Percentiles rank a stretch among this genome's conserved stretches.
Evolutionary conservation across 2,329 filamentous ascomycete species (phyloP).

Genomic region (Penicillium italicum): DNA sequence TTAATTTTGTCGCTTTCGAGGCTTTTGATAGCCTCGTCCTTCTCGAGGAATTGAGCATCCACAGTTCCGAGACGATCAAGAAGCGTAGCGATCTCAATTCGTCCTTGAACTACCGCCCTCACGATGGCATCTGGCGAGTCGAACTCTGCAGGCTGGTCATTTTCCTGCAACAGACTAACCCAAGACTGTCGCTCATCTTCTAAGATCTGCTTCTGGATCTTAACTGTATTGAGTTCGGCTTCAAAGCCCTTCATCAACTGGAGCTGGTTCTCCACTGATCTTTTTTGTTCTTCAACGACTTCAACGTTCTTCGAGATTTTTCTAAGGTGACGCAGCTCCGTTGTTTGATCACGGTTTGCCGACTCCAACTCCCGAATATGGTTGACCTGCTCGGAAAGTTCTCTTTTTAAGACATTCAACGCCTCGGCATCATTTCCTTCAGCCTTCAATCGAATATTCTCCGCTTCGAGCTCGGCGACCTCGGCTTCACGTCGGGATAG

Average conservation of each 20-base stretch:
- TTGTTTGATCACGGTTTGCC: slow-evolving; percentile 71
- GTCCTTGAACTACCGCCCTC: slow-evolving; percentile 75
- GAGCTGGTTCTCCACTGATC: slow-evolving; percentile 71
- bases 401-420: slow-evolving; percentile 76
- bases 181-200: slow-evolving; percentile 86
- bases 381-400: slow-evolving; percentile 86
- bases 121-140: slow-evolving; percentile 85
- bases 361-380: slow-evolving; percentile 83
- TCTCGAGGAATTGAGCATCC: slow-evolving; percentile 72
- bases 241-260: slow-evolving; percentile 71
- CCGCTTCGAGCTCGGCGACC: slow-evolving; percentile 73
- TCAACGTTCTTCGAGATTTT: slow-evolving; percentile 83
- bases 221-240: slow-evolving; percentile 71
- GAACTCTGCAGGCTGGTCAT: slow-evolving; percentile 66
- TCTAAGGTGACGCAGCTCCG: slow-evolving; percentile 76
- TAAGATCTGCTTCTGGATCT: slow-evolving; percentile 77
- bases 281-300: slow-evolving; percentile 92
- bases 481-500: slow-evolving; percentile 66
- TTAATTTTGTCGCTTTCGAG: slow-evolving; percentile 67
- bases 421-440: slow-evolving; percentile 85
- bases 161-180: slow-evolving; percentile 76
- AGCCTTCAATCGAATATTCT: slow-evolving; percentile 78
- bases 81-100: slow-evolving; percentile 74
- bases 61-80: slow-evolving; percentile 74
- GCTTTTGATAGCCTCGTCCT: slow-evolving; percentile 68